phyloP scores from a whole-genome alignment of 2,329 filamentous ascomycete genomes.

The Metarhizium guizhouense region DNA sequence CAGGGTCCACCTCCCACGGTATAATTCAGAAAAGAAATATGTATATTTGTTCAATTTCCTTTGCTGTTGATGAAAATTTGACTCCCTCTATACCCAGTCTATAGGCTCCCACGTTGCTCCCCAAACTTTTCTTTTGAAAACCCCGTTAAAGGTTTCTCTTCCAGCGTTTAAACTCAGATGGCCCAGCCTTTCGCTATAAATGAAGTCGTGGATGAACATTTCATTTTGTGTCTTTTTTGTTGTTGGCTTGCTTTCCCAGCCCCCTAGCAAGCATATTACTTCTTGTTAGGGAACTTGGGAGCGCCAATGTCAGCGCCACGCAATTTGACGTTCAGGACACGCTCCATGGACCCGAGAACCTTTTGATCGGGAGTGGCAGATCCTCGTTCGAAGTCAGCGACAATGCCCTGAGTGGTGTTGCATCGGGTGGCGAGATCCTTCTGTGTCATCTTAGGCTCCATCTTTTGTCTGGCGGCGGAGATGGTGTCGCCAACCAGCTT shows the following conservation, averaged over 20 bases:
- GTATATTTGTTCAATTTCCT: neutral
- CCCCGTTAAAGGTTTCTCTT: neutral
- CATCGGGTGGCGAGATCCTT: conserved; percentile 79
- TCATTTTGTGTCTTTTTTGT: neutral
- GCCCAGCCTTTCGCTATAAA: conserved; percentile 2
- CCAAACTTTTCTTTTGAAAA: neutral
- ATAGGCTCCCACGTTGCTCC: conserved; percentile 1
- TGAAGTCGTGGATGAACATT: neutral
- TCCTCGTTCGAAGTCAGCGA: conserved; percentile 81
- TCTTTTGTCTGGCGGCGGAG: conserved; percentile 65
- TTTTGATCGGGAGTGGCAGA: conserved; percentile 75
- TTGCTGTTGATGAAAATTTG: conserved; percentile 1
- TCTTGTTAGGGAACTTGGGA: conserved; percentile 73
- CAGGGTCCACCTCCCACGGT: neutral
- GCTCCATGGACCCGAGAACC: conserved; percentile 68
- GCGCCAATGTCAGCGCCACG: conserved; percentile 77
- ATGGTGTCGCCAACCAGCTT: conserved; percentile 75
- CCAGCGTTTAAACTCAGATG: neutral
- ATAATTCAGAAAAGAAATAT: neutral
- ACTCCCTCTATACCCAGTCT: conserved; percentile 8
- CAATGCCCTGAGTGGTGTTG: conserved; percentile 72
- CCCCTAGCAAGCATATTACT: conserved; percentile 14
- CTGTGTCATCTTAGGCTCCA: conserved; percentile 93
- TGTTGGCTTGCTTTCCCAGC: neutral
- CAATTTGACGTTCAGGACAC: conserved; percentile 79